These are phyloP conservation scores for Auriculariales sp. DNA, from an alignment of 768 basidiomycete genomes.

Conservation along the genomic window DNA sequence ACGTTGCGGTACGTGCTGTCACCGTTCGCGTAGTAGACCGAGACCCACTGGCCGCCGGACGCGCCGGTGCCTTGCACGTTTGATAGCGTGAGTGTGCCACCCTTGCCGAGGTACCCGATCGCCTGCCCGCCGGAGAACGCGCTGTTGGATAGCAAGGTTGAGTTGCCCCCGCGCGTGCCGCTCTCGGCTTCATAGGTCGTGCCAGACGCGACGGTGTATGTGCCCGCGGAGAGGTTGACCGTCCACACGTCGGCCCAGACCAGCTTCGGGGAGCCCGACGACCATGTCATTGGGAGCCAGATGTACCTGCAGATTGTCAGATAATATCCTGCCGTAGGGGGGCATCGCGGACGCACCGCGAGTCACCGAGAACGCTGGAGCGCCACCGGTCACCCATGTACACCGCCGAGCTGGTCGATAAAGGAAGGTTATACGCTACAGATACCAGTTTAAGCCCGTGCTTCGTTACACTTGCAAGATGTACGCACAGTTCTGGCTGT, in stretches of 20 bases:
- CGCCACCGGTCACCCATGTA: constrained; percentile 59
- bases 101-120: constrained; percentile 44
- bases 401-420: constrained; percentile 30
- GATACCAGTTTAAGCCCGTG: neutral
- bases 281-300: constrained; percentile 46
- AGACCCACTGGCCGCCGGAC: constrained; percentile 37
- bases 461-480: too few species aligned
- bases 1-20: constrained; percentile 46
- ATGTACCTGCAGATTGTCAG: constrained; percentile 23
- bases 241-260: constrained; percentile 44
- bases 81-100: constrained; percentile 41
- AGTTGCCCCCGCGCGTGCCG: constrained; percentile 33
- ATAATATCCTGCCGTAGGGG: neutral
- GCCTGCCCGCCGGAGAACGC: constrained; percentile 39
- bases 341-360: constrained; percentile 13
- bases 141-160: constrained; percentile 25
- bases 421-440: constrained; percentile 16
- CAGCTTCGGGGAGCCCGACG: constrained; percentile 37
- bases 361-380: constrained; percentile 35
- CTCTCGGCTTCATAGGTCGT: constrained; percentile 42
- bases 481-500: constrained; percentile 49
- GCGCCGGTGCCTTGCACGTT: constrained; percentile 38
- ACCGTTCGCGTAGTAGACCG: constrained; percentile 45
- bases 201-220: constrained; percentile 33
- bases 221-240: constrained; percentile 32